phyloP scores from a whole-genome alignment of 345 rosid species.

The Hibiscus trionum region DNA sequence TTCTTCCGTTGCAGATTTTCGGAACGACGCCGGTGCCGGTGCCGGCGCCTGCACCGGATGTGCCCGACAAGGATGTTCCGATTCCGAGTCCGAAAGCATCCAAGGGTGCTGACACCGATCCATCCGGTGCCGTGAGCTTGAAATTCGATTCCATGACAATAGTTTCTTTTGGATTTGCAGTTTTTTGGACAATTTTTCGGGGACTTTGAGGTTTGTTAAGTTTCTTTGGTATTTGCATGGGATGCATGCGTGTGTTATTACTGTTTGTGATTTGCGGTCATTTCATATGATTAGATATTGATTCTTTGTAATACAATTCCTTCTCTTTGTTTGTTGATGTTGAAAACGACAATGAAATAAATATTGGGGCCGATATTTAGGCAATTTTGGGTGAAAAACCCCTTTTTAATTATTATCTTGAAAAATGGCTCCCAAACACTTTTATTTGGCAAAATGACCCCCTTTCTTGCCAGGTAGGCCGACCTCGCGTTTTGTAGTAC shows the following conservation, averaged over 20 bases:
- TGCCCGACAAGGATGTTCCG: conserved; percentile 39
- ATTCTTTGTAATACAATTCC: conserved; percentile 9
- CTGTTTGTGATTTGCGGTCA: conserved; percentile 6
- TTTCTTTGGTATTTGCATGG: not conserved
- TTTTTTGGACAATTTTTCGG: conserved; percentile 27
- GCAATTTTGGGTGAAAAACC: no score
- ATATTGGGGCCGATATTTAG: no score
- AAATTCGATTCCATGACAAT: not conserved
- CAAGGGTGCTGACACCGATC: conserved; percentile 29
- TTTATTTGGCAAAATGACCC: no score
- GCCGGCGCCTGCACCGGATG: conserved; percentile 55
- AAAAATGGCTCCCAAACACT: no score
- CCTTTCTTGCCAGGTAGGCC: no score
- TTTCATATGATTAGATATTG: conserved; percentile 15
- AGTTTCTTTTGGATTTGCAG: conserved; percentile 14
- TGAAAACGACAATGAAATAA: not conserved
- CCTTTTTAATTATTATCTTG: no score
- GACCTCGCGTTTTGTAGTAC: no score
- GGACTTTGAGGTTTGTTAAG: conserved; percentile 23
- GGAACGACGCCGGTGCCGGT: conserved; percentile 35
- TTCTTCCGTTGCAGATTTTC: conserved; percentile 57
- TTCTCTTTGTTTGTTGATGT: not conserved
- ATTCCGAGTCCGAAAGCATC: conserved; percentile 41
- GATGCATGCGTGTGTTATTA: not conserved
- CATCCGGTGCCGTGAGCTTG: conserved; percentile 31